These are phyloP conservation scores for Lasiodiplodia hormozganensis DNA, from an alignment of 2,329 filamentous ascomycete species.

Conservation along the genomic window DNA sequence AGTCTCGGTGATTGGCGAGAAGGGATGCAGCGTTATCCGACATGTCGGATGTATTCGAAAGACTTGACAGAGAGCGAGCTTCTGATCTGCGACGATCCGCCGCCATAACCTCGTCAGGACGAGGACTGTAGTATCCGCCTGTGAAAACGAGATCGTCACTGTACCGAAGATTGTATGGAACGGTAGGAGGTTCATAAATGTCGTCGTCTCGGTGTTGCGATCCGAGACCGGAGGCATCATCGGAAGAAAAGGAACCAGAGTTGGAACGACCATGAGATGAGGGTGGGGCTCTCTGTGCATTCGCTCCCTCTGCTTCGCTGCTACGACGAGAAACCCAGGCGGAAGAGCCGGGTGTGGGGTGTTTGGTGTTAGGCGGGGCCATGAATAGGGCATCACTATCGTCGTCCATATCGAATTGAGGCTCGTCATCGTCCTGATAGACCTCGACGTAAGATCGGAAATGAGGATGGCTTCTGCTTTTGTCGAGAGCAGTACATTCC, in stretches of 20 bases:
- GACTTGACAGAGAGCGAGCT: conserved; percentile 9
- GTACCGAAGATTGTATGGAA: background rate
- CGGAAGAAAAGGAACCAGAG: background rate
- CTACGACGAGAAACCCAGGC: conserved; percentile 34
- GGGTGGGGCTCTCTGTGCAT: background rate
- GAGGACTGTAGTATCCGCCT: conserved; percentile 20
- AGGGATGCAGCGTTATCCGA: conserved; percentile 4
- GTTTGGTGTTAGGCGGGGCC: conserved; percentile 42
- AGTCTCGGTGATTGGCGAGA: conserved; percentile 16
- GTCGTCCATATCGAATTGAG: conserved; percentile 14
- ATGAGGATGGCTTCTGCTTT: conserved; percentile 28
- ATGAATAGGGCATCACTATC: conserved; percentile 30
- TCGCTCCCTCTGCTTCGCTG: conserved; percentile 30
- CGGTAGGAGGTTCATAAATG: background rate
- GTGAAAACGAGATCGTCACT: background rate
- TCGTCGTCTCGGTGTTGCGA: background rate
- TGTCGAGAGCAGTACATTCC: conserved; percentile 10
- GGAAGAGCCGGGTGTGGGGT: conserved; percentile 36
- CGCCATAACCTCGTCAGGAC: background rate
- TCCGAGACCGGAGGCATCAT: no score
- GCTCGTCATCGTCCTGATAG: conserved; percentile 30
- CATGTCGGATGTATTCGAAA: conserved; percentile 13
- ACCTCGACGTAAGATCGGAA: conserved; percentile 33
- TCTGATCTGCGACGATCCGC: background rate
- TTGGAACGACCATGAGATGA: background rate